Evolutionary conservation across 352 stramenopile species (phyloP).

Genomic region (Phytophthora tentaculata): DNA sequence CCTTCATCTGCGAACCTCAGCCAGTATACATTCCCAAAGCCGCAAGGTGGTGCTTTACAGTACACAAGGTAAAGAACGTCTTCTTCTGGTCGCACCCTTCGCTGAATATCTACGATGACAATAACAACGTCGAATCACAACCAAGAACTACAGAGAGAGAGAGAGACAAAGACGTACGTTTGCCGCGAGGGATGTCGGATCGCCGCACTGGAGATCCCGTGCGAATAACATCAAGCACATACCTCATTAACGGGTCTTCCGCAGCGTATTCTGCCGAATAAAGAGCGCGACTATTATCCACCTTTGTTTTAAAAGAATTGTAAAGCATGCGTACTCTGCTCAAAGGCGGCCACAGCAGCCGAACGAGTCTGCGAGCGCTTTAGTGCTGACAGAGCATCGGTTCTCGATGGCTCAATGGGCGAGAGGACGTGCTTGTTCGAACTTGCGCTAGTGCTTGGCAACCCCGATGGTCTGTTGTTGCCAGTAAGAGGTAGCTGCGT

Average conservation of each 20-base stretch:
- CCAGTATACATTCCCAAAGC: slow-evolving; percentile 77
- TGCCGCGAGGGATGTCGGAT: slow-evolving; percentile 43
- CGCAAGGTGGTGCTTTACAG: slow-evolving; percentile 49
- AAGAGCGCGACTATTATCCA: neutral
- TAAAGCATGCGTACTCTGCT: slow-evolving; percentile 25
- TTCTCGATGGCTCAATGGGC: neutral
- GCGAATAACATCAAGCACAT: slow-evolving; percentile 52
- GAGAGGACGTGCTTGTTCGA: slow-evolving; percentile 5
- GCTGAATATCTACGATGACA: slow-evolving; percentile 20
- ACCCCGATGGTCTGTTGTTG: neutral
- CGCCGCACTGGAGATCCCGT: slow-evolving; percentile 32
- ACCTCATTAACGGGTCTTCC: slow-evolving; percentile 51
- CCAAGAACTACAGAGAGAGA: neutral
- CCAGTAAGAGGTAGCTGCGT: neutral
- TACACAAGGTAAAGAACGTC: slow-evolving; percentile 66
- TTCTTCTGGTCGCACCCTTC: slow-evolving; percentile 43
- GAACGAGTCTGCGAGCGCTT: slow-evolving; percentile 1
- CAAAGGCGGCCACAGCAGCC: slow-evolving; percentile 12
- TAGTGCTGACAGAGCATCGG: neutral
- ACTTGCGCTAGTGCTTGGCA: neutral
- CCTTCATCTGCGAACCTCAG: slow-evolving; percentile 54
- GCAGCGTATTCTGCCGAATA: slow-evolving; percentile 49
- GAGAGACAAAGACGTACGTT: slow-evolving; percentile 28
- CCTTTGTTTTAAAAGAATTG: neutral
- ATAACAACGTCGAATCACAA: slow-evolving; percentile 1